These are phyloP conservation scores for Citrus maxima DNA, from an alignment of 345 rosid genomes.

Conservation along the genomic window DNA sequence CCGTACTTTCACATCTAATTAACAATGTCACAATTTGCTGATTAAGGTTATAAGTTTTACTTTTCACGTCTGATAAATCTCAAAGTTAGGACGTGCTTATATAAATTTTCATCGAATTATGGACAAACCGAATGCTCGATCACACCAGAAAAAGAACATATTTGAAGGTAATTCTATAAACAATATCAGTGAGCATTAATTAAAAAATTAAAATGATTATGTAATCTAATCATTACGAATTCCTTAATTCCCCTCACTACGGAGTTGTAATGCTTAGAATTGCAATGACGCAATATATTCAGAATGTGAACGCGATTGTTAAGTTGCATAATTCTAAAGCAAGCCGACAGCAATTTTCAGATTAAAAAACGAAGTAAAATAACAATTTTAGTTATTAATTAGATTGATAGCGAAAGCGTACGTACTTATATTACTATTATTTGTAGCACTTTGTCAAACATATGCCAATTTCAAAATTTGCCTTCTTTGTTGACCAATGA, in stretches of 20 bases:
- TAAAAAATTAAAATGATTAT: neutral
- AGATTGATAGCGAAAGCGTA: conserved; percentile 24
- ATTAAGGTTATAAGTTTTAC: neutral
- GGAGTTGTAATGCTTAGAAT: neutral
- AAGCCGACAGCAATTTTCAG: too few species aligned
- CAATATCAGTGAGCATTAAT: neutral
- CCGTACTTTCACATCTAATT: too few species aligned
- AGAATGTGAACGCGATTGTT: neutral
- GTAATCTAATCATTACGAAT: neutral
- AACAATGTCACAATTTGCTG: too few species aligned
- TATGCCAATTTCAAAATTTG: conserved; percentile 19
- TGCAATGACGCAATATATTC: neutral
- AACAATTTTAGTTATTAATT: neutral
- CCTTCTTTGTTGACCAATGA: conserved; percentile 43
- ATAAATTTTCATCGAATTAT: neutral
- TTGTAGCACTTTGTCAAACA: conserved; percentile 29
- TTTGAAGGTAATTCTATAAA: neutral
- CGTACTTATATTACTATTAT: neutral
- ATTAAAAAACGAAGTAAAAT: too few species aligned
- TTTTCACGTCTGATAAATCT: neutral
- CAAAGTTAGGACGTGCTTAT: neutral
- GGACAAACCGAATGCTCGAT: neutral
- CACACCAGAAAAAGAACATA: neutral
- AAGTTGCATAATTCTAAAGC: neutral
- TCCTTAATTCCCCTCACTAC: conserved; percentile 15